Evolutionary conservation across 2,329 filamentous ascomycete genomes (phyloP), one percentile per base, ranked within the genome.

Genomic region (Myriosclerotinia duriaeana): DNA sequence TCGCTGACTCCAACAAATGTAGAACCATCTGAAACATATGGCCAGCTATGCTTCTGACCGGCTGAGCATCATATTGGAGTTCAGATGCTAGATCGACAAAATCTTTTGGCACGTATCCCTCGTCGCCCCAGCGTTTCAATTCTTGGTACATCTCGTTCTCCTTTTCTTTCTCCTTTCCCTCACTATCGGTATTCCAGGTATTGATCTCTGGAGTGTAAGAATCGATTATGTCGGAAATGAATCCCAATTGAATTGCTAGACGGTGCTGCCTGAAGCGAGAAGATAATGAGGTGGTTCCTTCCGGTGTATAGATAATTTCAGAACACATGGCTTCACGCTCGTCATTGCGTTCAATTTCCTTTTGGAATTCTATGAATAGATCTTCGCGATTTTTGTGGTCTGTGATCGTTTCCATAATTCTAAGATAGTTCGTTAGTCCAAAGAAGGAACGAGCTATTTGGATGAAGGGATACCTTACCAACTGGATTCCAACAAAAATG

Each of bases 111-210:
- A 46, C 4, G 22, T 36, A 36, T 36, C 56, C 56, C 12, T 59
- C 30, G 20, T 59, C 34, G 1, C 26, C 17, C 12, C 12, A 36
- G 0, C 15, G 12, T 12, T 48, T 59, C 1, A 36, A 22, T 7
- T 15, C 22, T n/a, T 59, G 17, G 42, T 48, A 59, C 26, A 59
- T 14, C 11, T 59, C 42, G 5, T 48, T 17, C 7, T 59, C 56
- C 17, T 48, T 36, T 20, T 46, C 42, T 36, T 14, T 20, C 26
- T 46, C 9, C 5, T 34, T 34, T 34, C 30, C 30, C 30, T 5
- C 5, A 34, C 30, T 34, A 22, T 2, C 1, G 1, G 2, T 3
- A 2, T 36, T 5, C 22, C 20, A 48, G 15, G 1, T 6, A 0
- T 6, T 5, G 8, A 59, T 34, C 11, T 36, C 26, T n/a, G 4